Base-by-base conservation (phyloP, 108 stramenopile genomes). In the Nitzschia inconspicua region DNA sequence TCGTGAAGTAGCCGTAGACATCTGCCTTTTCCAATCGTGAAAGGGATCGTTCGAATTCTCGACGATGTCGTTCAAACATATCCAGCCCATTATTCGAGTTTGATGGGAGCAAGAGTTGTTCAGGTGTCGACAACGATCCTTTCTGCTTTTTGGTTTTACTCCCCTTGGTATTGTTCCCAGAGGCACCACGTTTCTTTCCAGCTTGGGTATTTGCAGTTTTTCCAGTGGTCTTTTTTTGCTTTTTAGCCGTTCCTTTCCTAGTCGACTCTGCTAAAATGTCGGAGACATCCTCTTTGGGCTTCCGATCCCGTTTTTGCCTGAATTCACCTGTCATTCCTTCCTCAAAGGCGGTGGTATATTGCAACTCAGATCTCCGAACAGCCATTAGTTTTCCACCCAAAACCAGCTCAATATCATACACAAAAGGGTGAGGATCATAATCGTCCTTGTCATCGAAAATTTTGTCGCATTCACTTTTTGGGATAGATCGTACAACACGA, bases 11-110 rank as follows among this genome's bases (percentile, higher is more conserved):
- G 35, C 72, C 69, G 50, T 78, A 92, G 22, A 65, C 60, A 70
- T 92, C 90, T 46, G 75, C 39, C 67, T 88, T 92, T 60, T 92
- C 79, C 18, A 92, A 53, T 44, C 87, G 72, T 10, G 11, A 36
- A 11, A 88, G 20, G 19, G 51, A 68, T 10, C 85, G 65, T 64
- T 92, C 90, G 68, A 92, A 84, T 60, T 88, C 90, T 32, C 78
- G 61, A 18, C 76, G 73, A 54, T 92, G 90, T 35, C 68, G 67
- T 42, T 67, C 66, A 41, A 78, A 88, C 61, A 92, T 28, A 37
- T 79, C 69, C 1, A 75, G 9, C 7, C 62, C 65, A 22, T 68
- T 72, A 22, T 55, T 72, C 25, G 69, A 48, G 24, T 43, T 11
- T 11, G 26, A 11, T 30, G 20, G 51, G 43, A 62, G n/a, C 24